Conservation (phyloP, 176 grass and related monocot species). For the sorghum (Sorghum bicolor) region Sorghum_bicolor_NCBIv3 NC_012872.2:66415501-66416000, state of each 20-base stretch:
- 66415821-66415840: background rate
- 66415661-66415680: background rate
- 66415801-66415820: constrained; percentile 6
- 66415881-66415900: background rate
- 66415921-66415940: background rate
- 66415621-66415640: background rate
- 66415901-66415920: background rate
- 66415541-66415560: background rate
- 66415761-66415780: background rate
- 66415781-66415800: background rate
- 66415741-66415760: background rate
- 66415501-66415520: background rate
- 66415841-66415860: background rate
- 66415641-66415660: background rate
- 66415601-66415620: background rate
- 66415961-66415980: background rate
- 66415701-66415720: background rate
- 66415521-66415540: background rate
- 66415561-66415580: background rate
- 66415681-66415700: background rate
- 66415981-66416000: background rate
- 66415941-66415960: background rate
- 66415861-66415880: background rate
- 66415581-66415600: constrained; percentile 4
- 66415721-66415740: background rate